Base-by-base conservation (phyloP, 73 alveolate species). In the Paramecium sexaurelia region DNA sequence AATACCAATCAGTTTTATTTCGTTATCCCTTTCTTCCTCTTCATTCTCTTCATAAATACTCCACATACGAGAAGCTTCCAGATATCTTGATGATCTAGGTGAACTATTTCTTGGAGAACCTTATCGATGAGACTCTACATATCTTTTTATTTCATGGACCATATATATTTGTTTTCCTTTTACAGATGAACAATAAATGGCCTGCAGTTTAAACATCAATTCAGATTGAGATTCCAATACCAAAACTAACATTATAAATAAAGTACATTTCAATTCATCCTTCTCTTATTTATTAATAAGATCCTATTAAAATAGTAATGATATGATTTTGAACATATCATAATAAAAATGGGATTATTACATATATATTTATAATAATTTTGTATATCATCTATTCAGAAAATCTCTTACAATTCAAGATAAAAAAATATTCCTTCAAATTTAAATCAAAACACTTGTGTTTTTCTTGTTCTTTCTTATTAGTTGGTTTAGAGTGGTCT, bases 91-190 rank as follows among this genome's bases (percentile, higher is more conserved):
- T 7, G 83, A 61, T 61, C 47, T 61, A 6, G 83, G 83, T 29
- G 83, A 61, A 32, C 83, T 61, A 61, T 61, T 61, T 32, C 47
- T 61, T 61, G 83, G 83, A 61, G 83, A 61, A 61, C 83, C 83
- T 32, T 61, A 26, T 26, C 83, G 37, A 24, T 61, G 8, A 7
- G 83, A 61, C 39, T 61, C 83, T 8, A 61, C 9, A 32, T 61
- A 61, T 61, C 7, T 61, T 32, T 61, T 61, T 61, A 61, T 61
- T 32, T 61, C 83, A 8, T 61, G 83, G 29, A 61, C 83, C 83
- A 61, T 61, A 61, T 61, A 61, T 29, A 0, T 5, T 24, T 61
- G 17, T 61, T 61, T 61, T 26, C 47, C 83, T 11, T 26, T 24
- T 32, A 61, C 26, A 61, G 83, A 61, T 26, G 83, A 61, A 61